Conservation (phyloP, 2,329 filamentous ascomycete genomes). For the Sporothrix variecibatus region DNA sequence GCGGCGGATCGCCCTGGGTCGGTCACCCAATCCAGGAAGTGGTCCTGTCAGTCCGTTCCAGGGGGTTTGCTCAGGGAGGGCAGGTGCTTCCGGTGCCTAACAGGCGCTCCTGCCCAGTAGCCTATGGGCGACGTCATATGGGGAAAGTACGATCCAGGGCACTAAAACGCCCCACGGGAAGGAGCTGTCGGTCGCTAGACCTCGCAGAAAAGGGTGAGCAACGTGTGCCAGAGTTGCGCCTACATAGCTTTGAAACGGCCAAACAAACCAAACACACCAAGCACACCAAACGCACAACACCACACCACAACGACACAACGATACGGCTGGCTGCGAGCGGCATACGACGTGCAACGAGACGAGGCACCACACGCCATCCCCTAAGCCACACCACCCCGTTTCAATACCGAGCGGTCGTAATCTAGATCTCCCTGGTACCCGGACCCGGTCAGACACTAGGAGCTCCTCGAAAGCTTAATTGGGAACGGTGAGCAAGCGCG, state of each 20-base stretch:
- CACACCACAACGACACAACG: neutral
- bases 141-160: neutral
- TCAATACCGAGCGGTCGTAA: constrained; percentile 17
- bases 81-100: neutral
- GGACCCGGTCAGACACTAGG: constrained; percentile 21
- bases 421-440: constrained; percentile 19
- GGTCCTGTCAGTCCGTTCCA: neutral
- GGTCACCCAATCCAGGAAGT: constrained; percentile 30
- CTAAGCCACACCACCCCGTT: constrained; percentile 1
- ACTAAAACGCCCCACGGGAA: neutral
- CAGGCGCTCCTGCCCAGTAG: neutral
- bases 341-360: neutral
- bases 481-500: constrained; percentile 14
- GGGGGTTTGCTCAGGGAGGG: neutral
- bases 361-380: neutral
- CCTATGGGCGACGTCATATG: constrained; percentile 21
- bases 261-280: neutral
- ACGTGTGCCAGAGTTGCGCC: constrained; percentile 5
- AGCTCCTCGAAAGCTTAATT: constrained; percentile 18
- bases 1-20: constrained; percentile 30
- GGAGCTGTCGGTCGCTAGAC: constrained; percentile 19
- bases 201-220: constrained; percentile 4
- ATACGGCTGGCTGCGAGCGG: neutral
- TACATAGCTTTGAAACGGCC: neutral
- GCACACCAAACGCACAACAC: neutral